Percentiles rank a stretch among this genome's conserved stretches.
phyloP scores from a whole-genome alignment of 129 eudicot genomes.

The Chrysanthemum lavandulifolium region DNA sequence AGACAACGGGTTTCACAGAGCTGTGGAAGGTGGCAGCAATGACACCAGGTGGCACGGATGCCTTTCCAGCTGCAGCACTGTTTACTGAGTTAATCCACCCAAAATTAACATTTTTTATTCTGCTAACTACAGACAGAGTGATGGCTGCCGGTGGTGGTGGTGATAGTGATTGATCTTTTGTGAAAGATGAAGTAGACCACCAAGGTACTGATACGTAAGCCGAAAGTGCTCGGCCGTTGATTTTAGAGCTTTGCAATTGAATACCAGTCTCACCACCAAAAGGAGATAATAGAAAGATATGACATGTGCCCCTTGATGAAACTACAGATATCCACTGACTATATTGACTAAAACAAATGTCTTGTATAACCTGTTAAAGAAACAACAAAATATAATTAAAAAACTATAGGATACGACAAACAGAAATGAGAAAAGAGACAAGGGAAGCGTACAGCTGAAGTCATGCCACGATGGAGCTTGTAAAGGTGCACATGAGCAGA shows the following conservation, averaged over 20 bases:
- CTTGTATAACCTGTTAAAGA: slow-evolving; percentile 83
- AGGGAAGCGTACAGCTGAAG: slow-evolving; percentile 73
- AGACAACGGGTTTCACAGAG: slow-evolving; percentile 36
- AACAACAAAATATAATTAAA: slow-evolving; percentile 14
- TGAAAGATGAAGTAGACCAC: slow-evolving; percentile 86
- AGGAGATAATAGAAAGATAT: slow-evolving; percentile 76
- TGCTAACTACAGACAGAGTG: slow-evolving; percentile 77
- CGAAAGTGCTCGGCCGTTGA: slow-evolving; percentile 38
- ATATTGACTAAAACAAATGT: slow-evolving; percentile 82
- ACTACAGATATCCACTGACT: slow-evolving; percentile 92
- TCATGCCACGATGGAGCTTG: slow-evolving; percentile 94
- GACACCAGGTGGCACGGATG: slow-evolving; percentile 68
- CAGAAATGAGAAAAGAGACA: slow-evolving; percentile 8
- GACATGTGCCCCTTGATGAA: slow-evolving; percentile 96
- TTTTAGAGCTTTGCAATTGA: slow-evolving; percentile 50
- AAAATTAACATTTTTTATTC: slow-evolving; percentile 69
- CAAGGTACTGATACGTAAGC: slow-evolving; percentile 67
- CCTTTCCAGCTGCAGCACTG: slow-evolving; percentile 87
- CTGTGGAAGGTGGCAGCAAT: slow-evolving; percentile 81
- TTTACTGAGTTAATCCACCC: slow-evolving; percentile 88
- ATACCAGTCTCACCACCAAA: slow-evolving; percentile 84
- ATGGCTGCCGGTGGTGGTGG: slow-evolving; percentile 67
- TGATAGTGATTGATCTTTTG: slow-evolving; percentile 44
- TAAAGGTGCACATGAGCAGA: slow-evolving; percentile 89
- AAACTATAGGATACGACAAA: background rate